phyloP scores from a whole-genome alignment of 257 asterid species.

The Ajuga chamaepitys region DNA sequence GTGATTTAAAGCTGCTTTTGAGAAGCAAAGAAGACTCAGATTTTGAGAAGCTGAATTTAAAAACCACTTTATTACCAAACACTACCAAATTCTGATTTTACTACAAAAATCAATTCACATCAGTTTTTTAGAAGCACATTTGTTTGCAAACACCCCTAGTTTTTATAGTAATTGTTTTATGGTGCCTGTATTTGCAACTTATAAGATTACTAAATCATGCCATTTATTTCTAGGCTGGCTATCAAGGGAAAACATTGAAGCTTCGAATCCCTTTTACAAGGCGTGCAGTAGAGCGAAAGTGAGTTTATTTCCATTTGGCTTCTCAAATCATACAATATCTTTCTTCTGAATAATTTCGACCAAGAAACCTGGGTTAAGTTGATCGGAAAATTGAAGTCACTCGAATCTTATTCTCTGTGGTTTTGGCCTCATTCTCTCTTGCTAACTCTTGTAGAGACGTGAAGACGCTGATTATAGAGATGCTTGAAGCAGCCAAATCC shows the following conservation, averaged over 20 bases:
- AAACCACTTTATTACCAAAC: too few species aligned
- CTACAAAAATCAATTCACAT: too few species aligned
- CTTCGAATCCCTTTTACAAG: constrained; percentile 80
- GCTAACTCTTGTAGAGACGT: constrained; percentile 15
- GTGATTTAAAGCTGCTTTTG: too few species aligned
- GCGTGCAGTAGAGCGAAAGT: constrained; percentile 73
- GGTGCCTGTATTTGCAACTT: neutral
- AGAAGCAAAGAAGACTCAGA: too few species aligned
- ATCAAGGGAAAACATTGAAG: constrained; percentile 52
- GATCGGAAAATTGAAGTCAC: neutral
- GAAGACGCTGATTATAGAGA: constrained; percentile 27
- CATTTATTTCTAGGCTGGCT: constrained; percentile 43
- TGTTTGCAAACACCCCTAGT: neutral
- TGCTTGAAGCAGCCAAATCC: constrained; percentile 23
- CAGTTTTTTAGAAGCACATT: too few species aligned
- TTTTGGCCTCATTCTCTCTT: neutral
- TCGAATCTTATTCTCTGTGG: neutral
- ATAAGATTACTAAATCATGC: neutral
- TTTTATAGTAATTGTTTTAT: neutral
- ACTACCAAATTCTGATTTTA: too few species aligned
- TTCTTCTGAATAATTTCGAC: neutral
- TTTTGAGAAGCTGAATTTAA: too few species aligned
- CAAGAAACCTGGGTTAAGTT: neutral
- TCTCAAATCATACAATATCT: neutral
- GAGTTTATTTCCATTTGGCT: constrained; percentile 24